phyloP scores from a whole-genome alignment of 139 green algal species.

The Cymbomonas tetramitiformis region DNA sequence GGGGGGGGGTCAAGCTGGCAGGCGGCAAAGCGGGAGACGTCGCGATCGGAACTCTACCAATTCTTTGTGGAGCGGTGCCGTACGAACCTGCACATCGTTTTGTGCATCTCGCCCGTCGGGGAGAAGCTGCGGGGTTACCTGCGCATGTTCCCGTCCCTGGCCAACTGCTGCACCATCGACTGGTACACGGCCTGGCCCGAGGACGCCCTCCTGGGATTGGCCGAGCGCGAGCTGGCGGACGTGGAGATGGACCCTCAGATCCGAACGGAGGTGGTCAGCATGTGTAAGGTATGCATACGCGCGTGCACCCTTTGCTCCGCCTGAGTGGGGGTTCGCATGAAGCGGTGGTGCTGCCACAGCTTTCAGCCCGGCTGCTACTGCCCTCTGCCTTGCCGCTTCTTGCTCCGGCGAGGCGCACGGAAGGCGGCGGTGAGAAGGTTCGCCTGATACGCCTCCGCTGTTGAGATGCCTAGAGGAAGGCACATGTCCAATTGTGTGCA shows the following conservation, averaged over 20 bases:
- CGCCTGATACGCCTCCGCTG: no score
- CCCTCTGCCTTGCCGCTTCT: no score
- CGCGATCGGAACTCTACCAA: constrained; percentile 51
- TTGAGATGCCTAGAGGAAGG: no score
- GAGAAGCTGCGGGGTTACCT: constrained; percentile 50
- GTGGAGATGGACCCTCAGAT: constrained; percentile 39
- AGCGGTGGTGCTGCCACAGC: no score
- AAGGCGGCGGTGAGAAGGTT: no score
- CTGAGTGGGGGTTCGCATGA: no score
- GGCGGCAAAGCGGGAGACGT: no score
- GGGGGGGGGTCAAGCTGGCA: no score
- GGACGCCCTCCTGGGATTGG: constrained; percentile 56
- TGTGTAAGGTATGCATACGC: constrained; percentile 41
- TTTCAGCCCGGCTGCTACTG: no score
- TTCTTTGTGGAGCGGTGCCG: constrained; percentile 59
- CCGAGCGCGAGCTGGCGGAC: constrained; percentile 51
- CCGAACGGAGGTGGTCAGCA: constrained; percentile 34
- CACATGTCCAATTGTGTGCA: no score
- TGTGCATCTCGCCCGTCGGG: constrained; percentile 62
- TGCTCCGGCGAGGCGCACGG: no score
- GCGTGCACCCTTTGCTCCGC: no score
- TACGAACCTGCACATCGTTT: constrained; percentile 65
- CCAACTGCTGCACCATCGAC: constrained; percentile 78
- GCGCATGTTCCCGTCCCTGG: constrained; percentile 70
- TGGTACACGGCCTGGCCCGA: constrained; percentile 78